These are phyloP conservation scores for Vitis hybrid DNA, from an alignment of 177 flowering plant genomes.

Conservation along the genomic window DNA sequence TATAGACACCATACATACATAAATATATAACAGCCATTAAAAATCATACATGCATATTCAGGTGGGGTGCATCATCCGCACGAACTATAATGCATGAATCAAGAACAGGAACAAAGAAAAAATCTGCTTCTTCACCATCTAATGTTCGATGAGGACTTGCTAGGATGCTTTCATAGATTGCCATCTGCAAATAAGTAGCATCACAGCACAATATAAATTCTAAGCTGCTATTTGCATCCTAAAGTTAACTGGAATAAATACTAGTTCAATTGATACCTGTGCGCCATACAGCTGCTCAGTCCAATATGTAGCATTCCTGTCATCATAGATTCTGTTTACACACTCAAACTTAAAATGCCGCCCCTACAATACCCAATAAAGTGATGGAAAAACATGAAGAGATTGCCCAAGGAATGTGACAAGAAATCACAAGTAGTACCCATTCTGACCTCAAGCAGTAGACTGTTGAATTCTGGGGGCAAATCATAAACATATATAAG, in stretches of 20 bases:
- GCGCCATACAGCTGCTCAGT: conserved; percentile 90
- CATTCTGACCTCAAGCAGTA: conserved; percentile 84
- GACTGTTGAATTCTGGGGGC: conserved; percentile 88
- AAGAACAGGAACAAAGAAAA: conserved; percentile 94
- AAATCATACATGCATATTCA: conserved; percentile 65
- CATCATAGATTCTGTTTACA: conserved; percentile 82
- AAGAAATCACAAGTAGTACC: conserved; percentile 2
- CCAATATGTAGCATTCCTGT: conserved; percentile 78
- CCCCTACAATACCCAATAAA: conserved; percentile 51
- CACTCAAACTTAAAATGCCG: conserved; percentile 92
- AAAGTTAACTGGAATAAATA: neutral
- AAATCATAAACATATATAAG: conserved; percentile 93
- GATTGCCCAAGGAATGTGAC: neutral
- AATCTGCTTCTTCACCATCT: conserved; percentile 96
- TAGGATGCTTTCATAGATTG: conserved; percentile 82
- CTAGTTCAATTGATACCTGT: conserved; percentile 54
- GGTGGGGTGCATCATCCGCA: conserved; percentile 96
- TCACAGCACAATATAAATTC: conserved; percentile 6
- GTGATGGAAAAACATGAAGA: conserved; percentile 5
- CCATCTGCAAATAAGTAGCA: conserved; percentile 57
- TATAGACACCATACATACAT: neutral
- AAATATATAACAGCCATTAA: neutral
- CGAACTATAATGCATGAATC: conserved; percentile 95
- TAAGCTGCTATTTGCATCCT: neutral
- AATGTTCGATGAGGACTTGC: conserved; percentile 83